phyloP scores from a whole-genome alignment of 1,139 yeast genomes.

The Candida tropicalis region DNA sequence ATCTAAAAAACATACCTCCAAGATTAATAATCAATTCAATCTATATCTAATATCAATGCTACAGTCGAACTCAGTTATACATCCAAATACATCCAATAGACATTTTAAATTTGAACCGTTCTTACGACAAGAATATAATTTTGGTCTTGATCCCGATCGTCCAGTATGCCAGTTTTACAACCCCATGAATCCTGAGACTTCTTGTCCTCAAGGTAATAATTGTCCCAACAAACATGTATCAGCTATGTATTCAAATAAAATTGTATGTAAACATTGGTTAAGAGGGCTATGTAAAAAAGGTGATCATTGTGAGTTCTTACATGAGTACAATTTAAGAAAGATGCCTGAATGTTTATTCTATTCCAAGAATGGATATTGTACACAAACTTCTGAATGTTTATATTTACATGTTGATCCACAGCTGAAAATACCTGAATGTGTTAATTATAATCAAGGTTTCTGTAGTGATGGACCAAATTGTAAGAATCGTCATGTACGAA shows the following conservation, averaged over 20 bases:
- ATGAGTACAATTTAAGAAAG: slow-evolving; percentile 89
- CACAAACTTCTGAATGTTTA: slow-evolving; percentile 93
- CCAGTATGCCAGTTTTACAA: slow-evolving; percentile 82
- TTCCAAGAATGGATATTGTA: slow-evolving; percentile 87
- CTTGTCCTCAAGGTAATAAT: slow-evolving; percentile 81
- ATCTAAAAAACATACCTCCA: background rate
- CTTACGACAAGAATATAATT: slow-evolving; percentile 74
- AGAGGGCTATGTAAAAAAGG: slow-evolving; percentile 96
- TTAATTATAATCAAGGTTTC: slow-evolving; percentile 82
- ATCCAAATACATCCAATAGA: slow-evolving; percentile 44
- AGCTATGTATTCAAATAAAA: slow-evolving; percentile 77
- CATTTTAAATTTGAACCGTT: slow-evolving; percentile 84
- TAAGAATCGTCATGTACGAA: slow-evolving; percentile 77
- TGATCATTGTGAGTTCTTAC: slow-evolving; percentile 93
- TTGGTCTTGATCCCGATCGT: slow-evolving; percentile 86
- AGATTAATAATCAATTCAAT: background rate
- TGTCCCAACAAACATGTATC: slow-evolving; percentile 91
- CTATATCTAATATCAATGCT: slow-evolving; percentile 11
- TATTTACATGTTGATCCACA: slow-evolving; percentile 91
- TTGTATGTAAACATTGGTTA: slow-evolving; percentile 97
- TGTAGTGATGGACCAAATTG: slow-evolving; percentile 94
- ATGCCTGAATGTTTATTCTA: slow-evolving; percentile 97
- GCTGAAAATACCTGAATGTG: slow-evolving; percentile 84
- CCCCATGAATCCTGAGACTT: slow-evolving; percentile 55
- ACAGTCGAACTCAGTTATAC: slow-evolving; percentile 37